Conservation (phyloP, 179 eudicot genomes). For the Sideroxylon spinosum region DNA sequence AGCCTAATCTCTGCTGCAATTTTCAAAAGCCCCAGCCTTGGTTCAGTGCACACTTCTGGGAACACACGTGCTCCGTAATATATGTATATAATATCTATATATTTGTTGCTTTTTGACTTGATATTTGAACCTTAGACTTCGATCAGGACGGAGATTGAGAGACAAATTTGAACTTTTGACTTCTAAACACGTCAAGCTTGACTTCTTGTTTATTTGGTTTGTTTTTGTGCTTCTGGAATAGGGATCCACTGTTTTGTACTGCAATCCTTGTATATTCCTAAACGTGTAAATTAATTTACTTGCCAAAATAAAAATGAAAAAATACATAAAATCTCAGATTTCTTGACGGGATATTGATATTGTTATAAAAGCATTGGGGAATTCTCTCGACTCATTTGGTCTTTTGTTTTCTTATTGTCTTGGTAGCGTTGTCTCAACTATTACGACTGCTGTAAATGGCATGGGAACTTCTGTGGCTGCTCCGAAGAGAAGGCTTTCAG, state of each 20-base stretch:
- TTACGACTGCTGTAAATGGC: background rate
- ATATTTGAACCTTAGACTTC: background rate
- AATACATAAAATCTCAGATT: background rate
- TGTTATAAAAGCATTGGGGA: background rate
- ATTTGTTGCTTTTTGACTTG: background rate
- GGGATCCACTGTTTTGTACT: background rate
- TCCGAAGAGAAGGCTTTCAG: slow-evolving; percentile 5
- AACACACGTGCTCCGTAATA: background rate
- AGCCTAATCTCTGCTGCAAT: too few relatives aligned
- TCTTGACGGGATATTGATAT: background rate
- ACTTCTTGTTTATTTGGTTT: background rate
- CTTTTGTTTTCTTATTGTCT: background rate
- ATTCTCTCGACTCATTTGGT: background rate
- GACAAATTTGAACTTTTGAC: background rate
- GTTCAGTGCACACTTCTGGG: background rate
- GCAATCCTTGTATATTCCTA: too few relatives aligned
- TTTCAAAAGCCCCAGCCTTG: too few relatives aligned
- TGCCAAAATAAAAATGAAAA: background rate
- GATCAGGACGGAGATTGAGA: background rate
- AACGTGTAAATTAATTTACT: background rate
- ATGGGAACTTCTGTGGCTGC: background rate
- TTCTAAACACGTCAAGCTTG: background rate
- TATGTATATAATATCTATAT: too few relatives aligned
- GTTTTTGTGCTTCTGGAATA: background rate
- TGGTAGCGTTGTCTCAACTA: background rate